phyloP scores from a whole-genome alignment of 2,329 filamentous ascomycete genomes.

The Stagonosporopsis cucurbitacearum region DNA sequence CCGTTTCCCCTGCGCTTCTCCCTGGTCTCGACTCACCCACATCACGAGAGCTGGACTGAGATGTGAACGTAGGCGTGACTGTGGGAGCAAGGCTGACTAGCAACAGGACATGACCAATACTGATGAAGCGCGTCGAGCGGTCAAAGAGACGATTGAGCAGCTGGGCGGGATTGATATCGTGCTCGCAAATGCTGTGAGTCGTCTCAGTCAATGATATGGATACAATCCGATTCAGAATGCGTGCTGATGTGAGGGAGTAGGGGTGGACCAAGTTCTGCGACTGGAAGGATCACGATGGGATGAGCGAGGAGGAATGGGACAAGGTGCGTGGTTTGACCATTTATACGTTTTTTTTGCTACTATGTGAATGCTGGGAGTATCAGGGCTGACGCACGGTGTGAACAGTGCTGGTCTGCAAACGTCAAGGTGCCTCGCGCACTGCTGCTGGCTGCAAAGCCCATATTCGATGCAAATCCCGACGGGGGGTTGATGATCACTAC shows the following conservation, averaged over 20 bases:
- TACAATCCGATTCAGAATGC: no score
- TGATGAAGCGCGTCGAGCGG: slow-evolving; percentile 64
- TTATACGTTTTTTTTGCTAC: neutral
- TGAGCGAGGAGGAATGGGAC: slow-evolving; percentile 69
- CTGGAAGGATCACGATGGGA: slow-evolving; percentile 64
- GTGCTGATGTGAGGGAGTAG: slow-evolving; percentile 37
- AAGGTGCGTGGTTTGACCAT: slow-evolving; percentile 51
- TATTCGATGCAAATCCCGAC: slow-evolving; percentile 66
- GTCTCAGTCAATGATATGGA: no score
- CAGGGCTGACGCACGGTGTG: neutral
- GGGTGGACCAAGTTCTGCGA: slow-evolving; percentile 67
- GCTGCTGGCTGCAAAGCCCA: slow-evolving; percentile 63
- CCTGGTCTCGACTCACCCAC: neutral
- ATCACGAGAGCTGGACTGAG: neutral
- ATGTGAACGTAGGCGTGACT: neutral
- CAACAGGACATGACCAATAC: slow-evolving; percentile 67
- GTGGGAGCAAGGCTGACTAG: neutral
- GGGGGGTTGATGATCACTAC: slow-evolving; percentile 70
- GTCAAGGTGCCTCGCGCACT: slow-evolving; percentile 60
- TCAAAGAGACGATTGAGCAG: slow-evolving; percentile 64
- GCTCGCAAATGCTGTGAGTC: slow-evolving; percentile 72
- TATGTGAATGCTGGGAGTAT: no score
- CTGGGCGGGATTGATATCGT: slow-evolving; percentile 77
- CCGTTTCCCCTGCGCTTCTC: neutral
- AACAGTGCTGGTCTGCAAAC: slow-evolving; percentile 67